Evolutionary conservation across 2,329 filamentous ascomycete genomes (phyloP), one percentile per base, ranked within the genome.

Genomic region (Ascosphaera aggregata): DNA sequence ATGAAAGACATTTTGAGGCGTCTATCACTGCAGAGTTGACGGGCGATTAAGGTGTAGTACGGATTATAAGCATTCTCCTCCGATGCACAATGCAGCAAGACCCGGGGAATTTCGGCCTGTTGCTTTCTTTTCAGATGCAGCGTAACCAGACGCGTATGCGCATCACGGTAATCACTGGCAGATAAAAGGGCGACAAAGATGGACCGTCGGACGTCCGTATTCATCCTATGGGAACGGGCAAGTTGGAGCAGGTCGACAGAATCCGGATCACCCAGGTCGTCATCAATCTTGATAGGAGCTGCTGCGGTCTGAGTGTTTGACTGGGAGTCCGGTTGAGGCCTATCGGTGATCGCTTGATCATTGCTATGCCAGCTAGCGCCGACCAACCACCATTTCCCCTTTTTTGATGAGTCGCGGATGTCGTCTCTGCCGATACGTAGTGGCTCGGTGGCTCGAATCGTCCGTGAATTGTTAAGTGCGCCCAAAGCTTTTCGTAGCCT

Each of bases 371-470:
- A 94, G 55, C 84, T 93, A n/a, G 89, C 86, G 39, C 89, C 89
- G 3, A 95, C 80, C 16, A 95, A 71, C 89, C 89, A 98, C 89
- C 89, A 98, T 61, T 93, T 94, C 1, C 89, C 89, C 52, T 76
- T 80, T 52, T 79, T 86, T 32, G 86, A 79, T 0, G 77, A 76
- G 44, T 85, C 72, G 44, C 73, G 73, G 39, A 98, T 80, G 50
- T 98, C 89, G 30, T 69, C 65, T 3, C 94, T 65, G 9, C 79
- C 74, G 41, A 94, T 75, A 7, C 81, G 73, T 43, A 98, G 66
- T 3, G 89, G 82, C 43, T 91, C 80, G 2, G 71, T 76, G 5
- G 76, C 74, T 45, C 81, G 82, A 42, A 79, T 62, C 43, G 64
- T 69, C 49, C 70, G 62, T 9, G 63, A 50, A 36, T 50, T 60